Base-by-base conservation (phyloP, 75 land plant genomes). In the Isoetes taiwanensis region DNA sequence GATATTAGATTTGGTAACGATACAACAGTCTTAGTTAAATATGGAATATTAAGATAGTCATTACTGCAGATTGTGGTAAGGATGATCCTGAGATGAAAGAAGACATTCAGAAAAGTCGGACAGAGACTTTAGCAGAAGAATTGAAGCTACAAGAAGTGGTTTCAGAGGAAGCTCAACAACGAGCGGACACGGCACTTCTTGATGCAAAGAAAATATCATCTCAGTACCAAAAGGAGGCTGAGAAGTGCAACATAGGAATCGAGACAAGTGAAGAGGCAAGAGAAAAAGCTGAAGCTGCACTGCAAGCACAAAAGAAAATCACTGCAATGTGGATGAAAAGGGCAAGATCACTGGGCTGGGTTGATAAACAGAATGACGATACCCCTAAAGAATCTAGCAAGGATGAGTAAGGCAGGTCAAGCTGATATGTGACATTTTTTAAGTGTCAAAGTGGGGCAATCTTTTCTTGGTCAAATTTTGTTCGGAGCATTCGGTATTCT, bases 211-310 rank as follows among this genome's bases (percentile, higher is more conserved):
- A 79, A 61, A 28, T 77, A 54, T 63, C 83, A 41, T 82, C 91
- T n/a, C 83, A 79, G 41, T 86, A 77, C 30, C 83, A 77, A 54
- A 86, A 86, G 58, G 91, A 86, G 58, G 86, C 83, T 46, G 86
- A 82, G 57, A 86, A 86, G 57, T 86, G 91, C 73, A 82, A 70
- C 30, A 75, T 76, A 5, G 90, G 90, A 0, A 79, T 82, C 86
- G 86, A 82, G 34, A 86, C 91, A 8, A 83, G 86, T 62, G 91
- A 86, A 58, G 91, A 77, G 46, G 83, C 91, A 30, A 62, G 91
- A 41, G 86, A 86, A 50, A 79, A 60, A 68, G 70, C 86, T 30
- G 82, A 86, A 63, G 76, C 71, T 24, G 73, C 80, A 28, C 54
- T 82, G 29, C 24, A 41, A 17, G 68, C 69, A 14, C 78, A 79